phyloP scores from a whole-genome alignment of 768 basidiomycete species.

The Leccinum aurantiacum region DNA sequence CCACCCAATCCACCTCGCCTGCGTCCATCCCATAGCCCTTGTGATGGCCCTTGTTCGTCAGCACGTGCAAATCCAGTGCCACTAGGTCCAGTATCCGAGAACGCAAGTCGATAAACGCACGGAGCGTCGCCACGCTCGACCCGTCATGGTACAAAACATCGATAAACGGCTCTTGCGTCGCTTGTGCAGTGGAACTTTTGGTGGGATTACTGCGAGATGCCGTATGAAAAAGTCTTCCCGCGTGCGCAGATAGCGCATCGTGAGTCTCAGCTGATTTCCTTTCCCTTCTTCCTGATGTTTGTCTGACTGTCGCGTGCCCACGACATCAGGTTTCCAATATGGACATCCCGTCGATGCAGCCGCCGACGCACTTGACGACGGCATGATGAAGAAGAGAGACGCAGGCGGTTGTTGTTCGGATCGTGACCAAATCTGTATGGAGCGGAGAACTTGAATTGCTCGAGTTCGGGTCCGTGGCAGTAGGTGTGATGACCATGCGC shows the following conservation, averaged over 20 bases:
- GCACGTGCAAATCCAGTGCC: conserved; percentile 84
- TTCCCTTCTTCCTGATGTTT: no score
- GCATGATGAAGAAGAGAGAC: no score
- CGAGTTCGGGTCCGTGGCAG: no score
- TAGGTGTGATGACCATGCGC: no score
- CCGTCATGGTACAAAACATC: conserved; percentile 73
- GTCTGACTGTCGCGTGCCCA: no score
- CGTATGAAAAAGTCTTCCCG: conserved; percentile 85
- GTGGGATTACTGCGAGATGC: conserved; percentile 77
- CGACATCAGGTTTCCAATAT: no score
- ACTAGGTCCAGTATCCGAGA: conserved; percentile 84
- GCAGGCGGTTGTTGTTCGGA: no score
- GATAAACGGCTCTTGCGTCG: not conserved
- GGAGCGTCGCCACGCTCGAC: conserved; percentile 64
- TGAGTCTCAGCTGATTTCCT: no score
- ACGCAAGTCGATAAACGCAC: conserved; percentile 77
- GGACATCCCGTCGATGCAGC: no score
- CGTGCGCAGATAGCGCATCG: conserved; percentile 78
- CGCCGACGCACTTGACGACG: no score
- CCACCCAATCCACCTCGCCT: conserved; percentile 40
- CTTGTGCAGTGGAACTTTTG: conserved; percentile 41
- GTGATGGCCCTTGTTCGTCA: conserved; percentile 58
- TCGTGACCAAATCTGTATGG: no score
- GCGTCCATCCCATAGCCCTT: conserved; percentile 29
- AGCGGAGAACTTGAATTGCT: no score